These are phyloP conservation scores for Hysterangium stoloniferum DNA, from an alignment of 768 basidiomycete genomes.

Conservation along the genomic window DNA sequence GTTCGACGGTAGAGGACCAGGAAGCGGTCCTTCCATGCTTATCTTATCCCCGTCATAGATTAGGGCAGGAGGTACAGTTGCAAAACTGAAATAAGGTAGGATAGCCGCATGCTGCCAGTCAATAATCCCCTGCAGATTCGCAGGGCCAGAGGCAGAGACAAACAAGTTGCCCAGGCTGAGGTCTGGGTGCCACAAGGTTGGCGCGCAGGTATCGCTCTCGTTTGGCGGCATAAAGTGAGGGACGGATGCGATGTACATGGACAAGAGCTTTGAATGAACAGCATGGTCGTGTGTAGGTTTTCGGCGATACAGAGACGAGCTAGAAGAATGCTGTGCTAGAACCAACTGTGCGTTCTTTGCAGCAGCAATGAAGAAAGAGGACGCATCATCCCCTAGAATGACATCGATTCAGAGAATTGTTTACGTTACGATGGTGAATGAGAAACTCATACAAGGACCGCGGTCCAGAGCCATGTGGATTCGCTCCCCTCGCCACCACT, in stretches of 20 bases:
- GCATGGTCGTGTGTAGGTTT: neutral
- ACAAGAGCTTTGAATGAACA: neutral
- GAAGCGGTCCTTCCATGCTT: neutral
- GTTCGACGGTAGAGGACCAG: neutral
- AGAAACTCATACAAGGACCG: conserved; percentile 7
- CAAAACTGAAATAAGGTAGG: neutral
- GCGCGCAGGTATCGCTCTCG: neutral
- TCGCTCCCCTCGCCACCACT: conserved; percentile 1
- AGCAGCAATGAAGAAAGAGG: neutral
- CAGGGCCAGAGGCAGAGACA: neutral
- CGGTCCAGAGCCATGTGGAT: neutral
- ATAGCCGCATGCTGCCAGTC: neutral
- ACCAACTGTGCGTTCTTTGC: neutral
- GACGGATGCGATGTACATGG: neutral
- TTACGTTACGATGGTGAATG: neutral
- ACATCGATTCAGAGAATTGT: neutral
- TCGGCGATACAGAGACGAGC: neutral
- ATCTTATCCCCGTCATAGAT: neutral
- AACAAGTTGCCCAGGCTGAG: neutral
- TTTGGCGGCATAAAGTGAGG: neutral
- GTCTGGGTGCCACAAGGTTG: neutral
- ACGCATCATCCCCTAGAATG: neutral
- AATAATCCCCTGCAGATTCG: neutral
- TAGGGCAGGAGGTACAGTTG: neutral
- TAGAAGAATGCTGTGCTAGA: too few species aligned